These are phyloP conservation scores for Phragmites australis DNA, from an alignment of 176 grass and related monocot genomes.

Conservation along the genomic window DNA sequence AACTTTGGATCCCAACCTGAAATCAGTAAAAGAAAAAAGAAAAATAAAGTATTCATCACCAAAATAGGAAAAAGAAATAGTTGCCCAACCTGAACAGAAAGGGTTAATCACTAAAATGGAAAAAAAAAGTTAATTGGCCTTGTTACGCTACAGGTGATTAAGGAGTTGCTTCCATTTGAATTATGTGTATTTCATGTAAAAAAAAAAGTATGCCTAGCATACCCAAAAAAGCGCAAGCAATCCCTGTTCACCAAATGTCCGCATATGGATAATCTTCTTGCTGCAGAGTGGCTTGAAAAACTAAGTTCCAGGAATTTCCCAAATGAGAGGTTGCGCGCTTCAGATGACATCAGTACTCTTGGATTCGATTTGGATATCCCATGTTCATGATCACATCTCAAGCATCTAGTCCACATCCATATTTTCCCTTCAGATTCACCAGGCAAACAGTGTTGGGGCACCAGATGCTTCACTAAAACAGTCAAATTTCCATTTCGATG, in stretches of 20 bases:
- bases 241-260: conserved; percentile 94
- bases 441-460: conserved; percentile 48
- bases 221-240: conserved; percentile 98
- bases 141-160: not conserved
- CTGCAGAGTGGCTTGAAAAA: conserved; percentile 91
- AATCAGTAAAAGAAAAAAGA: conserved; percentile 22
- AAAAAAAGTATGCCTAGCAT: conserved; percentile 35
- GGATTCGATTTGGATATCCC: conserved; percentile 61
- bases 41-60: conserved; percentile 2
- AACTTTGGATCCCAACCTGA: conserved; percentile 91
- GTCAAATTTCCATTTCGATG: conserved; percentile 93
- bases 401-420: conserved; percentile 98
- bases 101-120: conserved; percentile 9
- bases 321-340: conserved; percentile 87
- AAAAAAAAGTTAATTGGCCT: conserved; percentile 15
- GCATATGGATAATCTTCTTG: conserved; percentile 85
- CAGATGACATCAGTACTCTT: conserved; percentile 81
- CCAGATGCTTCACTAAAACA: conserved; percentile 58
- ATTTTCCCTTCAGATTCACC: conserved; percentile 89
- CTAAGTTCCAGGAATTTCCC: conserved; percentile 98
- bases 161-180: conserved; percentile 17
- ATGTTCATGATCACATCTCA: conserved; percentile 76
- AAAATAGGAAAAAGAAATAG: conserved; percentile 14
- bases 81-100: too few species aligned
- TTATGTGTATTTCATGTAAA: not conserved